Base-by-base conservation (phyloP, 495 filamentous ascomycete species). In the Rhypophila decipiens region DNA sequence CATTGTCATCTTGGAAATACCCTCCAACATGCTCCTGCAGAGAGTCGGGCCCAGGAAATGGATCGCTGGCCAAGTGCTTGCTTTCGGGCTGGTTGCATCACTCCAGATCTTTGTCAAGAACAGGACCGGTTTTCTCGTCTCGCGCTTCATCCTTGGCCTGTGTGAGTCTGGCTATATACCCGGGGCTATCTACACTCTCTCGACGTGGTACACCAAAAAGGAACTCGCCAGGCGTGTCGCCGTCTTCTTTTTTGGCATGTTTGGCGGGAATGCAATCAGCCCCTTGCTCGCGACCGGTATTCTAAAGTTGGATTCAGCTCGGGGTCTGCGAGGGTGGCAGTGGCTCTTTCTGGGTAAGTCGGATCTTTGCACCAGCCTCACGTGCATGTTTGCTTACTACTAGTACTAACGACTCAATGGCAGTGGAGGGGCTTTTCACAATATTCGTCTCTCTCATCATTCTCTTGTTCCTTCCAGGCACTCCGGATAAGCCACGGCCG, bases 331-430 rank as follows among this genome's bases (percentile, higher is more conserved):
- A 8, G 76, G 76, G 3, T 80, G 76, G 76, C 69, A 72, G 45
- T 80, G 76, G 76, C 67, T 80, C 1, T 78, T 78, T 53, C 53
- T 80, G 2, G 51, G 71, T 73, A 60, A 23, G 64, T 58, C 2
- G 11, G 10, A 10, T 20, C 17, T 15, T 10, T 31, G 0, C n/a
- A 7, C 10, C 33, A 13, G 23, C 18, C 3, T 31, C 19, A 29
- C 17, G n/a, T 17, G 2, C 13, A 2, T 13, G 2, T 23, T 22
- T 24, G 18, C 12, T 21, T 48, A 38, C 45, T 53, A 53, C 36
- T n/a, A 12, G 11, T 12, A 12, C 29, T 42, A 13, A 35, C 31
- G n/a, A n/a, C n/a, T n/a, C n/a, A n/a, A 31, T 31, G 27, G 13
- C 36, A 71, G 71, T 78, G 23, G 73, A 77, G 52, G 75, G 74